A percentile compares a stretch with the other conserved stretches of the same genome.
phyloP scores from a whole-genome alignment of 2,329 filamentous ascomycete genomes.

The Chlorencoelia australis region DNA sequence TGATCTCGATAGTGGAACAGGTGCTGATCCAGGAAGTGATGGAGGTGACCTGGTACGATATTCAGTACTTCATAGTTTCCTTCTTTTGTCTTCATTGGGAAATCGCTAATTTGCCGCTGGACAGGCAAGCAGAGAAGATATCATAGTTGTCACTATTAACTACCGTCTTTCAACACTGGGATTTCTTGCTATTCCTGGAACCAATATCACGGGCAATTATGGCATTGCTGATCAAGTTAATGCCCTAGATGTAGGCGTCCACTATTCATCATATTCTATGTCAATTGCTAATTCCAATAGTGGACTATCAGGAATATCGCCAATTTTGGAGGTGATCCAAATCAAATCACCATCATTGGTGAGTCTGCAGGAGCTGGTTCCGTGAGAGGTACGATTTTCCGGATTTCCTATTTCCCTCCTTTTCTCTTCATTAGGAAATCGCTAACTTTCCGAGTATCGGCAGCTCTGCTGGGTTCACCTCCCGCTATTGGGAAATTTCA shows the following conservation, averaged over 20 bases:
- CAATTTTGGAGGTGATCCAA: slow-evolving; percentile 37
- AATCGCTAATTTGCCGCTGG: no score
- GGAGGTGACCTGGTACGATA: slow-evolving; percentile 22
- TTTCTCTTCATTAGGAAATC: no score
- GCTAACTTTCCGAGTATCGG: no score
- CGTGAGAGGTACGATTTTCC: no score
- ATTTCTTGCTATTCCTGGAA: slow-evolving; percentile 39
- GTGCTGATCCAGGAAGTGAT: slow-evolving; percentile 19
- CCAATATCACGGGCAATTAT: slow-evolving; percentile 40
- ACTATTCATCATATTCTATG: background rate
- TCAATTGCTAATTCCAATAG: slow-evolving; percentile 15
- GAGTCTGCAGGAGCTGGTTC: slow-evolving; percentile 41
- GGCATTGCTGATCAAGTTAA: slow-evolving; percentile 42
- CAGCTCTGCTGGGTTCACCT: slow-evolving; percentile 38
- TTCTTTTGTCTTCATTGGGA: no score
- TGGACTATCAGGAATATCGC: slow-evolving; percentile 39
- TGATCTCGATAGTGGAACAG: slow-evolving; percentile 15
- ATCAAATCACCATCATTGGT: slow-evolving; percentile 38
- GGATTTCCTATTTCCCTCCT: no score
- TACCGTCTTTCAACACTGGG: slow-evolving; percentile 22
- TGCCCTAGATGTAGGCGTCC: slow-evolving; percentile 31
- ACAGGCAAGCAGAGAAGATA: slow-evolving; percentile 23
- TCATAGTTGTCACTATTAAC: slow-evolving; percentile 22
- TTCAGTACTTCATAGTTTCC: no score
- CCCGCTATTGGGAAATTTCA: slow-evolving; percentile 37